Evolutionary conservation across 441 rosid genomes (phyloP).

Genomic region (Syzygium malaccense): DNA sequence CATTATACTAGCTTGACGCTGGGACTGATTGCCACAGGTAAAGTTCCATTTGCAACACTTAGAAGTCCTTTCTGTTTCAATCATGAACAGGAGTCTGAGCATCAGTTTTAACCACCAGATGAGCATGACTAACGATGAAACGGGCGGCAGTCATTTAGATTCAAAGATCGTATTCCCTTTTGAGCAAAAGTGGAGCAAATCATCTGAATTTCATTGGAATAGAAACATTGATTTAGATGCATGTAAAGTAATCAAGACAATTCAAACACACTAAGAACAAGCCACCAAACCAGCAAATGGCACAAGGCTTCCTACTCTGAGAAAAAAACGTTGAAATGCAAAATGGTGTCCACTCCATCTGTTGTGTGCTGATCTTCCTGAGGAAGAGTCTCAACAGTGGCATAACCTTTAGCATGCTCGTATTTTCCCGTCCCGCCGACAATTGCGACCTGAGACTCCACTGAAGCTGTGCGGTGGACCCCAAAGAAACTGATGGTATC

Average conservation of each 20-base stretch:
- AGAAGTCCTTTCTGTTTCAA: neutral
- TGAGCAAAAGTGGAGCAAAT: neutral
- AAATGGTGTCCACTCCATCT: conserved; percentile 2
- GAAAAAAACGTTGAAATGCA: conserved; percentile 1
- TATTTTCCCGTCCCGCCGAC: conserved; percentile 1
- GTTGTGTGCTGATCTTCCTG: conserved; percentile 2
- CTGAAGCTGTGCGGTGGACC: conserved; percentile 1
- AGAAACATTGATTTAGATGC: neutral
- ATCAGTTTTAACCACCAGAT: neutral
- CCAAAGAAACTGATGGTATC: conserved; percentile 8
- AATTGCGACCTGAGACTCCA: neutral
- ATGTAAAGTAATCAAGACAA: neutral
- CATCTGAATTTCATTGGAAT: neutral
- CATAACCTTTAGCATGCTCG: conserved; percentile 9
- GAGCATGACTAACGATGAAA: neutral
- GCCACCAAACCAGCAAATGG: neutral
- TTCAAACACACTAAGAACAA: neutral
- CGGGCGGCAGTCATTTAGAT: neutral
- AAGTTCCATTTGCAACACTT: neutral
- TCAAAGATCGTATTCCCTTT: neutral
- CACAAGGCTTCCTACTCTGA: neutral
- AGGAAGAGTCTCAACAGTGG: conserved; percentile 5
- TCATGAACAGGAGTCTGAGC: neutral
- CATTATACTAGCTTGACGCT: no score
- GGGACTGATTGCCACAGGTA: no score